Percentiles rank a stretch among this genome's conserved stretches.
Evolutionary conservation across 1,284 basidiomycete genomes (phyloP).

Genomic region (Ustilago xerochloae): DNA sequence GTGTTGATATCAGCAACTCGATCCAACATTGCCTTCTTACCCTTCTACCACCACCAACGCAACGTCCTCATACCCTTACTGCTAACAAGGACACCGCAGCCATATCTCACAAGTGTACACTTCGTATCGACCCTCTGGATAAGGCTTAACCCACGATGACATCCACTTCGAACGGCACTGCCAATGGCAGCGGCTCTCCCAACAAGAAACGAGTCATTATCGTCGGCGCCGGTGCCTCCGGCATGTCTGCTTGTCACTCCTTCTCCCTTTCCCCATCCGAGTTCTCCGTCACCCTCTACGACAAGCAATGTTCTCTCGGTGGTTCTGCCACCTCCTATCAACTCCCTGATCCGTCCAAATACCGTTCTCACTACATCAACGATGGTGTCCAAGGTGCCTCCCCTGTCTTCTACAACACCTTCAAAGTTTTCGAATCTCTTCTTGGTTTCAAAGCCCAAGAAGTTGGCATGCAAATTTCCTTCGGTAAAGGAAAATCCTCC

Average conservation of each 20-base stretch:
- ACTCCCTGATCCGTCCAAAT: conserved; percentile 56
- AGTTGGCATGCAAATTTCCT: conserved; percentile 63
- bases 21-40: neutral
- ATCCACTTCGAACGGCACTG: conserved; percentile 19
- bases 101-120: neutral
- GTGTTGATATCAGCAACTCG: neutral
- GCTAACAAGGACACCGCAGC: neutral
- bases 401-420: conserved; percentile 62
- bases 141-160: conserved; percentile 5
- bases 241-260: conserved; percentile 59
- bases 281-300: conserved; percentile 61
- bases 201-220: conserved; percentile 60
- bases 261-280: conserved; percentile 52
- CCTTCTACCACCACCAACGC: neutral
- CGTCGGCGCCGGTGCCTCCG: conserved; percentile 56
- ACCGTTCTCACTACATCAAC: conserved; percentile 62
- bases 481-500: conserved; percentile 58
- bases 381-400: conserved; percentile 62
- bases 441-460: conserved; percentile 58
- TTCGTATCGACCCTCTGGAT: neutral
- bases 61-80: neutral
- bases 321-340: conserved; percentile 63
- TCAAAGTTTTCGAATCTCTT: conserved; percentile 59
- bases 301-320: conserved; percentile 55
- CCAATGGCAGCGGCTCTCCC: conserved; percentile 13